Evolutionary conservation across 1,284 basidiomycete species (phyloP), one percentile per base, ranked within the genome.

Genomic region (Cutaneotrichosporon cutaneum): DNA sequence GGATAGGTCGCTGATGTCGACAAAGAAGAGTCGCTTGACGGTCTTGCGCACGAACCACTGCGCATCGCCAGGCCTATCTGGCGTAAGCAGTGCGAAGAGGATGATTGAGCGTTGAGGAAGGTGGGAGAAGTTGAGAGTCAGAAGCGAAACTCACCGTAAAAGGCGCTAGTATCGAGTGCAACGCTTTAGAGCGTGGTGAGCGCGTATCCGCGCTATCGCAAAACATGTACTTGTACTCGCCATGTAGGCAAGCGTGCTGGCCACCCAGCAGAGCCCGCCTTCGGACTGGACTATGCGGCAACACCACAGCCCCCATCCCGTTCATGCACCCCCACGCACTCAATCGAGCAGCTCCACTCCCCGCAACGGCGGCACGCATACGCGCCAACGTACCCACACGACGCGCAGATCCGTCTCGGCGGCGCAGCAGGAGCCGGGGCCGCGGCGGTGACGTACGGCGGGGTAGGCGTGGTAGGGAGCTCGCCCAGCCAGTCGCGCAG

Each of bases 401-500:
- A 70, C 18, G 74, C 74, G 56, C 77, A 78, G 30, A 77, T 57
- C 39, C 65, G 56, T 0, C 74, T 57, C 14, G 74, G 47, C 2
- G 77, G 74, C 6, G 60, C 67, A 4, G 27, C n/a, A 0, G 75
- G 73, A 2, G 71, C 61, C 1, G 70, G 69, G 5, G 74, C 68
- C 0, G 61, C 63, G 5, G 75, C 70, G 7, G 65, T 58, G n/a
- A 74, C 22, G 42, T 78, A 77, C 14, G 76, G 76, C 22, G 72
- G 72, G 2, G 60, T 63, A 1, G 74, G 73, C 0, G 63, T 56
- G 0, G 66, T 27, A 0, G 76, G 76, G 42, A 78, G 65, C 60
- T 79, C 77, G 27, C 75, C 75, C 24, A 79, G 54, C 74, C 77
- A 79, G 61, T 78, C 77, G 57, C 73, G 72, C n/a, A 77, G 59